Evolutionary conservation across 768 basidiomycete genomes (phyloP).

Genomic region (Tulasnella sp.): DNA sequence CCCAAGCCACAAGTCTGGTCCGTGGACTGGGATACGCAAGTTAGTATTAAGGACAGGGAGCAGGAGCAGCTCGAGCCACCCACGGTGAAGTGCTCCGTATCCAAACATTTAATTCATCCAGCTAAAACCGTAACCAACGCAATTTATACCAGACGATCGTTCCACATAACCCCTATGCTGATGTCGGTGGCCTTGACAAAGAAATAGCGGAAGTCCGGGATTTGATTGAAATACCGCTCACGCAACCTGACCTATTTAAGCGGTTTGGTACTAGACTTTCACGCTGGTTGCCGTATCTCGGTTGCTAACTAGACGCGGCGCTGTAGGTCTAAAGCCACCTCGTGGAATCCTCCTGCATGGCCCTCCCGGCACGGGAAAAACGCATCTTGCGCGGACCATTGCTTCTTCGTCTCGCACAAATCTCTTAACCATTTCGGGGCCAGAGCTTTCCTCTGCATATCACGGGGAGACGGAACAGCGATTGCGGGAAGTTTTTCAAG

Average conservation of each 20-base stretch:
- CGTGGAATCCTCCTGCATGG: constrained; percentile 91
- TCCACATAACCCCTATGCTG: constrained; percentile 44
- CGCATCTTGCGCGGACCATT: constrained; percentile 89
- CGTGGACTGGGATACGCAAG: constrained; percentile 59
- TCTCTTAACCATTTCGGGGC: constrained; percentile 91
- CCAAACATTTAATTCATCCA: not conserved
- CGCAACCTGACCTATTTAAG: constrained; percentile 68
- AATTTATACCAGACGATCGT: constrained; percentile 29
- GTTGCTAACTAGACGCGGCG: not conserved
- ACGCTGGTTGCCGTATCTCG: constrained; percentile 10
- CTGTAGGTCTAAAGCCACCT: constrained; percentile 81
- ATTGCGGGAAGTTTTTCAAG: constrained; percentile 79
- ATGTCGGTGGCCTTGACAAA: constrained; percentile 79
- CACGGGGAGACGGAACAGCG: constrained; percentile 95
- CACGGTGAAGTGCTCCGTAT: constrained; percentile 40
- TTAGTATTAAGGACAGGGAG: constrained; percentile 33
- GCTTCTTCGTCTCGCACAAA: constrained; percentile 48
- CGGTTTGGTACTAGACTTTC: constrained; percentile 53
- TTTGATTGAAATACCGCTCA: constrained; percentile 78
- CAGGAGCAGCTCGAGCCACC: constrained; percentile 22
- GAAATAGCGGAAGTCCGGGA: constrained; percentile 83
- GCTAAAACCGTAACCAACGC: constrained; percentile 34
- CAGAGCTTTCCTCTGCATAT: constrained; percentile 89
- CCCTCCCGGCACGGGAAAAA: constrained; percentile 96
- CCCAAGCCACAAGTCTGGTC: constrained; percentile 45